Conservation (phyloP, 2,329 filamentous ascomycete genomes). For the Rugonectria rugulosa region DNA sequence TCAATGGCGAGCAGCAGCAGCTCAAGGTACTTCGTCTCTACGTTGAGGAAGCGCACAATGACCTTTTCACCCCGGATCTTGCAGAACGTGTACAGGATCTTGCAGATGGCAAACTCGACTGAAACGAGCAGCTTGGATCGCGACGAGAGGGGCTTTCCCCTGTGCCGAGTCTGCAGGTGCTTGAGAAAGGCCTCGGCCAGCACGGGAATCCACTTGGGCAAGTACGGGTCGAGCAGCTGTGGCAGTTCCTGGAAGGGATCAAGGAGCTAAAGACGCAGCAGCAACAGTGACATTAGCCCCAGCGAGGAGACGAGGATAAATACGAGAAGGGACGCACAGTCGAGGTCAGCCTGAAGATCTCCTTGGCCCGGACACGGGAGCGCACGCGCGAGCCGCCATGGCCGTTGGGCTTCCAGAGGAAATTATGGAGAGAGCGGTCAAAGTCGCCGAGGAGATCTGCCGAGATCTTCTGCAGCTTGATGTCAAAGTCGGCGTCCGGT, state of each 20-base stretch:
- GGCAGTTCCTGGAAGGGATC: slow-evolving; percentile 96
- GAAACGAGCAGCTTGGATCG: slow-evolving; percentile 56
- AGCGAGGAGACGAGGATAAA: slow-evolving; percentile 11
- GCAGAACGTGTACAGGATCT: slow-evolving; percentile 87
- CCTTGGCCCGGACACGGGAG: slow-evolving; percentile 57
- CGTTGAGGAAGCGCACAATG: slow-evolving; percentile 87
- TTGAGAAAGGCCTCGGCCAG: slow-evolving; percentile 80
- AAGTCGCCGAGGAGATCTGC: slow-evolving; percentile 66
- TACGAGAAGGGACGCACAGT: slow-evolving; percentile 45
- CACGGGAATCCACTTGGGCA: slow-evolving; percentile 76
- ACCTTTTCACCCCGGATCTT: slow-evolving; percentile 96
- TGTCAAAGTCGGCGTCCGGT: slow-evolving; percentile 65
- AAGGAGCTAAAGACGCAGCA: slow-evolving; percentile 56
- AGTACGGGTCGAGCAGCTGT: slow-evolving; percentile 86
- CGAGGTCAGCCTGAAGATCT: slow-evolving; percentile 57
- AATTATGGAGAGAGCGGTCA: slow-evolving; percentile 58
- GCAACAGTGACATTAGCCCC: too few relatives aligned
- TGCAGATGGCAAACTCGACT: slow-evolving; percentile 75
- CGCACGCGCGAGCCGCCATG: slow-evolving; percentile 53
- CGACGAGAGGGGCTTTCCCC: slow-evolving; percentile 46
- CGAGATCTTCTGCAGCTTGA: slow-evolving; percentile 68
- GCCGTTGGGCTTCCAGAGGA: slow-evolving; percentile 61
- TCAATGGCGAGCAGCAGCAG: slow-evolving; percentile 80
- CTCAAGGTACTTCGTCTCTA: slow-evolving; percentile 87
- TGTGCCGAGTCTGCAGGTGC: slow-evolving; percentile 60